Conservation (phyloP, 1,284 basidiomycete genomes). For the Gymnopus androsaceus region DNA sequence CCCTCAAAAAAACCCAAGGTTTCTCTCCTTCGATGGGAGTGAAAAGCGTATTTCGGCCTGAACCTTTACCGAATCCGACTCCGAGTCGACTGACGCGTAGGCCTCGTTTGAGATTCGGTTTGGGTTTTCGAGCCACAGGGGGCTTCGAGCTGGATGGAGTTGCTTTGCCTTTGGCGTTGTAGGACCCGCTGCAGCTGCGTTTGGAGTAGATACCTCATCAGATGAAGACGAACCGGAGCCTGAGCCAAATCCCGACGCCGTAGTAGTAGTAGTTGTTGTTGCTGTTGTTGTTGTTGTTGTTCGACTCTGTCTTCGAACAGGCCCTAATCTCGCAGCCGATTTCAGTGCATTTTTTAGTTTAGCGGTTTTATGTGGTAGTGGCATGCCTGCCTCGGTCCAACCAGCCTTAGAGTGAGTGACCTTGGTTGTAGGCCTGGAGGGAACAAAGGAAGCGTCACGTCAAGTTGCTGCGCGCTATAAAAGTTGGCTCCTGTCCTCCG, state of each 20-base stretch:
- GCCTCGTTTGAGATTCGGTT: not conserved
- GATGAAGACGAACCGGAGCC: too few species aligned
- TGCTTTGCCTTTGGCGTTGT: not conserved
- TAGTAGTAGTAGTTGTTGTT: not conserved
- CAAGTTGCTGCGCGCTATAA: too few species aligned
- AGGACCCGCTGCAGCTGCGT: conserved; percentile 7
- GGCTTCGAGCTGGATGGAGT: too few species aligned
- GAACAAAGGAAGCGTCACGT: too few species aligned
- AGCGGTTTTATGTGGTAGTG: conserved; percentile 6
- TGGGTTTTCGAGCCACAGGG: too few species aligned
- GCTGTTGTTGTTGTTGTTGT: not conserved
- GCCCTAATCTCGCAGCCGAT: conserved; percentile 31
- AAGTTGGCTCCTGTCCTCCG: too few species aligned
- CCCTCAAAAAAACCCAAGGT: conserved; percentile 63
- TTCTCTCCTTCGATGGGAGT: conserved; percentile 58
- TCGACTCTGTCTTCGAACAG: not conserved
- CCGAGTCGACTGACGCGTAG: not conserved
- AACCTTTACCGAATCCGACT: conserved; percentile 4
- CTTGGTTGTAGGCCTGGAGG: too few species aligned
- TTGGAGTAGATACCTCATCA: too few species aligned
- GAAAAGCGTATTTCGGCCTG: conserved; percentile 6
- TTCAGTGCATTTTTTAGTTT: conserved; percentile 38
- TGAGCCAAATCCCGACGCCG: conserved; percentile 13
- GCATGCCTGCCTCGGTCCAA: not conserved
- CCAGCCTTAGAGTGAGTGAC: not conserved